Evolutionary conservation across 2,329 filamentous ascomycete species (phyloP), one percentile per base, ranked within the genome.

Genomic region (Ciborinia camelliae): DNA sequence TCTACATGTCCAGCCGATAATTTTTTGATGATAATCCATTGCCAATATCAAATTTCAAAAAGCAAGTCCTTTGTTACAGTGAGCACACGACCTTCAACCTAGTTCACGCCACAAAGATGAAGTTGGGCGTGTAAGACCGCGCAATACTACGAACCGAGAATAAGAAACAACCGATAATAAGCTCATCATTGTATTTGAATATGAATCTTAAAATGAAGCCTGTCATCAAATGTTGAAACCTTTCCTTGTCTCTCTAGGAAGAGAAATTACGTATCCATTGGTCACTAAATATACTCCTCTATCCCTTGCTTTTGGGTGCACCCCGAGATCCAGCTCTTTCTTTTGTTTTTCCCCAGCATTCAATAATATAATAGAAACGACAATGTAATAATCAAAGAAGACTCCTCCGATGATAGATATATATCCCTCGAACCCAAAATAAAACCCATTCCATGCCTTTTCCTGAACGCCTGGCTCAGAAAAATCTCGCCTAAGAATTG

Each of bases 241-340:
- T 47, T 58, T 8, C 41, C 55, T 58, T 47, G 39, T 28, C 30
- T n/a, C 14, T 47, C 20, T 9, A 35, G 37, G 35, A 23, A 58
- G 30, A 15, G 20, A 23, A 45, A 18, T 47, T 12, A 12, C 41
- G 47, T 47, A n/a, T 35, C 15, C 28, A 20, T 48, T 59, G 41
- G 20, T 59, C 55, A 41, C 20, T 35, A 26, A 47, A 59, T 47
- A 30, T 59, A 37, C 55, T 37, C 55, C 55, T 59, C 26, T n/a
- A 18, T 41, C 37, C 53, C 35, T 55, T 55, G 23, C 53, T 41
- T 55, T 55, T 55, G 23, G 20, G 47, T 35, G 47, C 47, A 43
- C 30, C 45, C 28, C n/a, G 32, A 51, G 58, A 61, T 61, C 58
- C 58, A 47, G 58, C 45, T 37, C 32, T 61, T 39, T 39, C 32